A percentile compares a stretch with the other conserved stretches of the same genome.
Conservation (phyloP, 129 eudicot species). For the Mikania micrantha region DNA sequence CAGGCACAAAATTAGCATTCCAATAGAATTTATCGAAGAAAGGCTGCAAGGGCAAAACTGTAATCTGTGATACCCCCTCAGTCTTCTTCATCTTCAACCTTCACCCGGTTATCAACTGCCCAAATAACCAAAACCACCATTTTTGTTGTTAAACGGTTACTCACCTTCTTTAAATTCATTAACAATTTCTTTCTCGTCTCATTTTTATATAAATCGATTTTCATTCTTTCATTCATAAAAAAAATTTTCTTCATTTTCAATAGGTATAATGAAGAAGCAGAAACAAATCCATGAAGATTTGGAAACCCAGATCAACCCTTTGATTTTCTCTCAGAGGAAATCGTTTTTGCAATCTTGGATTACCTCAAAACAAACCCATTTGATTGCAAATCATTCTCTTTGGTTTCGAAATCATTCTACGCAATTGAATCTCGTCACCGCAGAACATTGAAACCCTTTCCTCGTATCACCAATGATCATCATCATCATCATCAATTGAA, state of each 20-base stretch:
- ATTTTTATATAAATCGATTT: not conserved
- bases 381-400: constrained; percentile 71
- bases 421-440: constrained; percentile 68
- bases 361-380: constrained; percentile 44
- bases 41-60: constrained; percentile 26
- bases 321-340: constrained; percentile 65
- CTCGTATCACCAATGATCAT: constrained; percentile 27
- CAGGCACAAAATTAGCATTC: not conserved
- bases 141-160: constrained; percentile 54
- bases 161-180: constrained; percentile 8
- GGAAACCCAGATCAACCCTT: constrained; percentile 27
- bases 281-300: constrained; percentile 25
- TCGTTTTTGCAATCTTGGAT: constrained; percentile 63
- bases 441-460: constrained; percentile 60
- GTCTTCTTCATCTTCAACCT: constrained; percentile 32
- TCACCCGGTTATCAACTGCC: constrained; percentile 45
- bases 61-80: not conserved
- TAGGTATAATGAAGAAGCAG: constrained; percentile 50
- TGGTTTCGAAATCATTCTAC: constrained; percentile 58
- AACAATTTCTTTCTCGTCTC: not conserved
- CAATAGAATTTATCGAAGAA: constrained; percentile 1
- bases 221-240: not conserved
- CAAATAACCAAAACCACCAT: constrained; percentile 29
- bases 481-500: constrained; percentile 27
- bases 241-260: not conserved